Base-by-base conservation (phyloP, 768 basidiomycete genomes). In the Rhodotorula paludigena region DNA sequence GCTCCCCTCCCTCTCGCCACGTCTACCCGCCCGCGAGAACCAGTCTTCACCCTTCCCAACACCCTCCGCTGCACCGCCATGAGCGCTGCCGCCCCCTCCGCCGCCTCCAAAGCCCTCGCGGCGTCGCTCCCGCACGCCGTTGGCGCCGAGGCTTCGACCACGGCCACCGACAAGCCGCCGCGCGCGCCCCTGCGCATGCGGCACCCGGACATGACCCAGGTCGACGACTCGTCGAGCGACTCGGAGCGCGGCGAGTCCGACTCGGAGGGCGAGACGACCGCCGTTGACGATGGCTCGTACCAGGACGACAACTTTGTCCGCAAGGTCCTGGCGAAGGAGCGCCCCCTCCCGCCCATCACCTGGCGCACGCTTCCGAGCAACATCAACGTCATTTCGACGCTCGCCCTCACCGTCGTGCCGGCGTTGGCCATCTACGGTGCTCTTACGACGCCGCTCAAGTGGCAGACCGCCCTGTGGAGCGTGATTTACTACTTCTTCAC, bases 401-500 rank as follows among this genome's bases (percentile, higher is more conserved):
- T 81, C 56, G 80, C 78, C 38, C 67, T 82, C 71, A 85, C 84
- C 66, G 66, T 89, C 73, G 87, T 86, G 2, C 94, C 93, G 23
- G 15, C 85, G 35, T 76, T 94, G 62, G 85, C 91, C 68, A 77
- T 90, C 77, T 80, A 85, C 79, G 93, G 92, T 36, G 83, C 86
- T 39, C 81, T 77, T 71, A 85, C 83, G 66, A 88, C 87, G 18
- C 81, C 77, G 56, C 38, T 77, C 81, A 81, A 83, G 68, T 85
- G 84, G 84, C 80, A 90, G 81, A 99, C 96, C 0, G 83, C 83
- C 25, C 56, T 87, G n/a, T 92, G 86, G 79, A 79, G 85, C 25
- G 77, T 84, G 35, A 74, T 82, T 25, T 93, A 90, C 81, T 94
- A 92, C 81, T 79, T 87, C 71, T 88, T 88, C 78, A 89, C 89